A percentile compares a stretch with the other conserved stretches of the same genome.
These are phyloP conservation scores for Penicillium canescens DNA, from an alignment of 495 filamentous ascomycete species.

Conservation along the genomic window DNA sequence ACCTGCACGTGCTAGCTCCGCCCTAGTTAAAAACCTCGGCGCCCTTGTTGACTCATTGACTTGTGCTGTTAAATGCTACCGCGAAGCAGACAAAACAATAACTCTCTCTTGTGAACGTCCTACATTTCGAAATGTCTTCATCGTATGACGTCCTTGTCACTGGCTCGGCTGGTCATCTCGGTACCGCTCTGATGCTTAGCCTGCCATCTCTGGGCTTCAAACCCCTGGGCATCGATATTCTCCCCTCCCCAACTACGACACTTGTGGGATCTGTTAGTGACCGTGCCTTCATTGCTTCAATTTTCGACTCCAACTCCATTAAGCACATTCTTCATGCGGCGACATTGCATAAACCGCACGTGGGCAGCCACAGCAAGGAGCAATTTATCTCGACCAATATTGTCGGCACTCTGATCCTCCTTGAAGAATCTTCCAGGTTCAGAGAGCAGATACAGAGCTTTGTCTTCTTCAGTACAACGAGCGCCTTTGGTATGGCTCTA, in stretches of 20 bases:
- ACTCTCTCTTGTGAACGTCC: no score
- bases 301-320: slow-evolving; percentile 4
- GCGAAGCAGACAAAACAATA: no score
- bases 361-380: slow-evolving; percentile 7
- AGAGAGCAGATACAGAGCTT: background rate
- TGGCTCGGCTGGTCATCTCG: slow-evolving; percentile 8
- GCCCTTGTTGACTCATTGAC: no score
- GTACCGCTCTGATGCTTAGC: slow-evolving; percentile 5
- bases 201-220: slow-evolving; percentile 5
- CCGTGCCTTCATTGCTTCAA: background rate
- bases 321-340: slow-evolving; percentile 5
- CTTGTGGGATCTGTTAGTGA: slow-evolving; percentile 5
- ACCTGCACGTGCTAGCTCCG: no score
- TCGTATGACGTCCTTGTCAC: slow-evolving; percentile 10
- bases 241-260: slow-evolving; percentile 4
- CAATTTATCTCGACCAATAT: slow-evolving; percentile 6
- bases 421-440: slow-evolving; percentile 6
- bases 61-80: no score
- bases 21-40: no score
- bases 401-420: slow-evolving; percentile 3
- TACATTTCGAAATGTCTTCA: background rate
- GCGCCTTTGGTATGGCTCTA: slow-evolving; percentile 4
- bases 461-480: slow-evolving; percentile 9
- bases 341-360: slow-evolving; percentile 5
- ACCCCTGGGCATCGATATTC: slow-evolving; percentile 6